phyloP scores from a whole-genome alignment of 2,329 filamentous ascomycete genomes.

The Neopestalotiopsis sp. region DNA sequence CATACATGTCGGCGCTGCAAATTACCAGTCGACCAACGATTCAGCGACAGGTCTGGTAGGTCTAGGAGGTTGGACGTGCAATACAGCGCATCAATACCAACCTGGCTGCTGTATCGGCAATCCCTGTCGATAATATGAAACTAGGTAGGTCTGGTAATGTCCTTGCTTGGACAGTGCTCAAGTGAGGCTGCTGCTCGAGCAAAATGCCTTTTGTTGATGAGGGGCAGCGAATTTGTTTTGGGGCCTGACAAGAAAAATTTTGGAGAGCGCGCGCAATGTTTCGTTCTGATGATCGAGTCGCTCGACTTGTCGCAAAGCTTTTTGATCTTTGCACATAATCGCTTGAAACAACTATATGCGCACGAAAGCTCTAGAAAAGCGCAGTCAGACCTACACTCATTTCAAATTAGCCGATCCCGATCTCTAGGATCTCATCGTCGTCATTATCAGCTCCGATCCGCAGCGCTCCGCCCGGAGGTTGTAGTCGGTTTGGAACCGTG shows the following conservation, averaged over 20 bases:
- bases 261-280: neutral
- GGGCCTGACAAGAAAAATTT: neutral
- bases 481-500: neutral
- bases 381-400: neutral
- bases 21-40: neutral
- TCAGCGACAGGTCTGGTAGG: neutral
- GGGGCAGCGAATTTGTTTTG: conserved; percentile 5
- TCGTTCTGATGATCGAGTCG: neutral
- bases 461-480: neutral
- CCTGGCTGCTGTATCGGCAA: neutral
- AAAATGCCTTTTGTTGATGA: conserved; percentile 11
- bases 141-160: conserved; percentile 3
- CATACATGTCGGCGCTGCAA: neutral
- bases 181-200: conserved; percentile 9
- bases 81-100: neutral
- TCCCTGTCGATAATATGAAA: conserved; percentile 17
- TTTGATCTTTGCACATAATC: neutral
- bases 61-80: neutral
- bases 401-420: neutral
- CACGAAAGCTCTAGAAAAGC: neutral
- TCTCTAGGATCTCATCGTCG: neutral
- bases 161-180: conserved; percentile 11
- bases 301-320: neutral
- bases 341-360: neutral
- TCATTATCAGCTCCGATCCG: neutral